Evolutionary conservation across 2,329 filamentous ascomycete species (phyloP), one percentile per base, ranked within the genome.

Genomic region (Lojkania enalia): DNA sequence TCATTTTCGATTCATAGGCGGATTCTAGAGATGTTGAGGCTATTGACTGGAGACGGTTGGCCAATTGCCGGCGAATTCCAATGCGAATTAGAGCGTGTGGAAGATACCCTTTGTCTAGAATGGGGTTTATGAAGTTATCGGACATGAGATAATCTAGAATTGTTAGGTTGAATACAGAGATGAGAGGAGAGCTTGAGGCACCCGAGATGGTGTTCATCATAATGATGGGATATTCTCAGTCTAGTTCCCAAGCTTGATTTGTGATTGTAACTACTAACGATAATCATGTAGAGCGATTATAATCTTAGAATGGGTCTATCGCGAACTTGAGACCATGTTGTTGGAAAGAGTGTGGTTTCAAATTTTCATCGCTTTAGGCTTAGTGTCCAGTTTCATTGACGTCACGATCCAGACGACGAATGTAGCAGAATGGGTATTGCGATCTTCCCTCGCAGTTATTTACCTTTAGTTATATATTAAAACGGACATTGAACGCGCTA

Each of bases 91-190:
- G 58, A 9, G 77, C 63, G 49, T 83, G 77, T 2, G 85, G 85
- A 20, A 88, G 74, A 60, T 84, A 84, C 48, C 84, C 85, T 50
- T 76, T 74, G 64, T 88, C 84, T 27, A 87, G 76, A 46, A 87
- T 53, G 7, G 65, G 60, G 20, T 66, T 63, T 30, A 66, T 56
- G 20, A 63, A 25, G 23, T 50, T 36, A 33, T 63, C 61, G 15
- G 56, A 52, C 44, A 57, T 55, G 15, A 65, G 49, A 42, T 58
- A 54, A 35, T 58, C 63, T 66, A 48, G 39, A 38, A 18, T 20
- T 40, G 35, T 38, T 31, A 36, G 33, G 9, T 31, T 41, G 23
- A 20, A 18, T 13, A 27, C 39, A 21, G 13, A 20, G 15, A 16
- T 29, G 4, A 18, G 18, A 18, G 23, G 20, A 20, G 33, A 12